Conservation (phyloP, 179 eudicot species). For the Gypsophila paniculata region DNA sequence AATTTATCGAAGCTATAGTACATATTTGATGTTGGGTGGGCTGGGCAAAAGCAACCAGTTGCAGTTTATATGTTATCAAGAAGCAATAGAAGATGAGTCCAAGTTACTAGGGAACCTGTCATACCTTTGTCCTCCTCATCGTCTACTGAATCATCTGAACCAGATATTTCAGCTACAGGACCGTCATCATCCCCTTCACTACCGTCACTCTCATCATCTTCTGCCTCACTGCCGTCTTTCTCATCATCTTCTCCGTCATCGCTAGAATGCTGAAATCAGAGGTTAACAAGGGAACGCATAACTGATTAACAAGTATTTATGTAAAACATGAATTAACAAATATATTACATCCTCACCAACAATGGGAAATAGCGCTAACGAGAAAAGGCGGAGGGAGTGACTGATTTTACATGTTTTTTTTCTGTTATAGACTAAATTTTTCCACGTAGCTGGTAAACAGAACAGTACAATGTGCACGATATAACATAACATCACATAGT, state of each 20-base stretch:
- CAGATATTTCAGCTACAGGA: constrained; percentile 32
- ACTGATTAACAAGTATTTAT: not conserved
- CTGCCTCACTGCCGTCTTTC: constrained; percentile 33
- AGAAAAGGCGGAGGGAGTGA: no score
- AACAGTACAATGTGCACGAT: no score
- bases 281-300: not conserved
- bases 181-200: constrained; percentile 25
- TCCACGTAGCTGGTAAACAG: not conserved
- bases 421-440: not conserved
- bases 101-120: constrained; percentile 30
- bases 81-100: not conserved
- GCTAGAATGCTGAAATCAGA: constrained; percentile 32
- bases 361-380: no score
- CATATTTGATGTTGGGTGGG: no score
- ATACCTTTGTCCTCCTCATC: constrained; percentile 39
- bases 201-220: constrained; percentile 34
- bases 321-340: not conserved
- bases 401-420: not conserved
- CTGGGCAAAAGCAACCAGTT: not conserved
- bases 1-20: not conserved
- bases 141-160: constrained; percentile 41
- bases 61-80: not conserved
- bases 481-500: not conserved
- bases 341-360: not conserved
- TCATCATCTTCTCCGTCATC: constrained; percentile 39